A percentile compares a stretch with the other conserved stretches of the same genome.
Evolutionary conservation across 208 protist genomes (phyloP).

Genomic region (Leishmania aethiopica): DNA sequence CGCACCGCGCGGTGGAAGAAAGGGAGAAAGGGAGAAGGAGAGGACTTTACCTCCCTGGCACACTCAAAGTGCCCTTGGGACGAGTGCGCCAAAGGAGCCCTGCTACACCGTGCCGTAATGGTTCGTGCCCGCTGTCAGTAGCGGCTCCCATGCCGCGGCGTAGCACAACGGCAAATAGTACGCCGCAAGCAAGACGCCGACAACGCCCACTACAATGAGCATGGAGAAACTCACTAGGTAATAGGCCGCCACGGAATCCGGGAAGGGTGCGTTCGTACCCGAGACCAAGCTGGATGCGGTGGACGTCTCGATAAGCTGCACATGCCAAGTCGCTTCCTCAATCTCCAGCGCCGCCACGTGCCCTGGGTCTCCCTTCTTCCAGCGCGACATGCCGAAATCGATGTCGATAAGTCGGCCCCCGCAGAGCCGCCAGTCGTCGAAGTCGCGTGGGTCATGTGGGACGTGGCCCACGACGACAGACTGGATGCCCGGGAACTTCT

Average conservation of each 20-base stretch:
- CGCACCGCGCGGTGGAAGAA: neutral
- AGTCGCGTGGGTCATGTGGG: constrained; percentile 79
- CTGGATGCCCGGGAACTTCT: constrained; percentile 78
- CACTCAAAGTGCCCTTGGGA: neutral
- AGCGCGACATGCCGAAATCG: constrained; percentile 90
- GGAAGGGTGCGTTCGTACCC: neutral
- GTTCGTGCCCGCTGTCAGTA: constrained; percentile 11
- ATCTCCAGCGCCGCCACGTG: constrained; percentile 88
- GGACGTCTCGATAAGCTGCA: constrained; percentile 74
- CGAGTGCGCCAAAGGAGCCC: no score
- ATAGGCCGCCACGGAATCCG: constrained; percentile 13
- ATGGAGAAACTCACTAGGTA: constrained; percentile 19
- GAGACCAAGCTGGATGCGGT: constrained; percentile 30
- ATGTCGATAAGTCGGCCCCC: constrained; percentile 78
- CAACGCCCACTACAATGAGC: constrained; percentile 19
- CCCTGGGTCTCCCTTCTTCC: constrained; percentile 89
- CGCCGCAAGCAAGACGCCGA: constrained; percentile 16
- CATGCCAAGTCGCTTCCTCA: constrained; percentile 72
- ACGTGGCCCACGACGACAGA: constrained; percentile 91
- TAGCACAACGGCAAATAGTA: constrained; percentile 20
- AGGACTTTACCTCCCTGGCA: neutral
- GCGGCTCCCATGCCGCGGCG: constrained; percentile 3
- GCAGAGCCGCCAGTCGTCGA: constrained; percentile 82
- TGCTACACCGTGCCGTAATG: constrained; percentile 27
- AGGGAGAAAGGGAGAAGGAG: neutral